Conservation (phyloP, 2,329 filamentous ascomycete genomes). For the Sporothrix brasiliensis region DNA sequence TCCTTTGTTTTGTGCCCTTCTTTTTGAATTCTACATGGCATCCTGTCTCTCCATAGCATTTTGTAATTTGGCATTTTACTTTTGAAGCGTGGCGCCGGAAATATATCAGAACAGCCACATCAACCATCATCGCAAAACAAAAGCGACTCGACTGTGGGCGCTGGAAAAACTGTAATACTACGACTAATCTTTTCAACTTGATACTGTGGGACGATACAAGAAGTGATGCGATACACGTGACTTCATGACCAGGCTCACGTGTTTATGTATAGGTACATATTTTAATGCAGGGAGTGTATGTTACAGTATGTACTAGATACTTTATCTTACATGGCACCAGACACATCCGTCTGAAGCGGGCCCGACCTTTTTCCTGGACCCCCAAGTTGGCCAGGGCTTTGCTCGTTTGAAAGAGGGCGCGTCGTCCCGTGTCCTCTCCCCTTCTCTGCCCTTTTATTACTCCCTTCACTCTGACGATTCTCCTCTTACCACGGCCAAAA, state of each 20-base stretch:
- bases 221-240: not conserved
- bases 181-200: not conserved
- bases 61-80: constrained; percentile 33
- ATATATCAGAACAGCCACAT: constrained; percentile 31
- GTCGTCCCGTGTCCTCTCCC: constrained; percentile 27
- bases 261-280: not conserved
- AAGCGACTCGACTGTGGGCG: constrained; percentile 4
- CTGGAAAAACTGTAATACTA: constrained; percentile 4
- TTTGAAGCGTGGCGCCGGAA: constrained; percentile 34
- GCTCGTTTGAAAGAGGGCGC: constrained; percentile 18
- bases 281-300: accelerated
- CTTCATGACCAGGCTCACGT: not conserved
- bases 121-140: constrained; percentile 11
- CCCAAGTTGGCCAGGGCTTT: constrained; percentile 2
- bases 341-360: not conserved
- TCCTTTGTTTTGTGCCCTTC: not conserved
- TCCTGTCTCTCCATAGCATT: constrained; percentile 28
- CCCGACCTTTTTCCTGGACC: constrained; percentile 20
- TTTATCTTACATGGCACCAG: no score
- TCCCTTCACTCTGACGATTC: constrained; percentile 7
- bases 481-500: constrained; percentile 21
- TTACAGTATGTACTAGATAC: not conserved
- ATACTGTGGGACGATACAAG: not conserved
- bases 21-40: constrained; percentile 25
- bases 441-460: not conserved